Percentiles rank a stretch among this genome's conserved stretches.
phyloP scores from a whole-genome alignment of 805 yeast species.

The Ogataea pignaliae region DNA sequence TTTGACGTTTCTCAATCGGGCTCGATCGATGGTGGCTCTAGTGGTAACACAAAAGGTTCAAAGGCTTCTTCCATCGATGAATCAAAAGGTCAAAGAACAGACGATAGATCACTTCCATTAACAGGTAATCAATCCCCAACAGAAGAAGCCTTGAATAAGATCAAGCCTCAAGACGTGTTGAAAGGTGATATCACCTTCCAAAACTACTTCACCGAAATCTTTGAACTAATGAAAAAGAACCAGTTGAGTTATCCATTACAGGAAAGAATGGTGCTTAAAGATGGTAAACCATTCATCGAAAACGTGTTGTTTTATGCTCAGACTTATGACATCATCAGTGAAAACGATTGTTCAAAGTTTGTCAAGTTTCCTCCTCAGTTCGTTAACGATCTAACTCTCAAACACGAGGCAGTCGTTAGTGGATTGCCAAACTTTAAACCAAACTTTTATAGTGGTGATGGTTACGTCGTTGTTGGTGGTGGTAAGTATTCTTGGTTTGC shows the following conservation, averaged over 20 bases:
- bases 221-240: slow-evolving; percentile 27
- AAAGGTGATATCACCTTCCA: slow-evolving; percentile 32
- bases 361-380: slow-evolving; percentile 29
- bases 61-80: slow-evolving; percentile 19
- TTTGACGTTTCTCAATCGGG: slow-evolving; percentile 18
- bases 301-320: slow-evolving; percentile 27
- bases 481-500: slow-evolving; percentile 74
- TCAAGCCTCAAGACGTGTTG: slow-evolving; percentile 25
- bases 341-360: slow-evolving; percentile 21
- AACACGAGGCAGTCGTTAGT: slow-evolving; percentile 28
- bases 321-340: slow-evolving; percentile 23
- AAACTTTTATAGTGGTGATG: slow-evolving; percentile 28
- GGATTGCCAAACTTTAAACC: slow-evolving; percentile 27
- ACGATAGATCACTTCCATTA: slow-evolving; percentile 27
- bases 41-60: slow-evolving; percentile 24
- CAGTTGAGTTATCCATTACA: slow-evolving; percentile 28
- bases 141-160: slow-evolving; percentile 23
- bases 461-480: slow-evolving; percentile 77
- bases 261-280: slow-evolving; percentile 26
- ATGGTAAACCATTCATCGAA: slow-evolving; percentile 31
- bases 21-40: slow-evolving; percentile 21
- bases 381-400: slow-evolving; percentile 29
- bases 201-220: slow-evolving; percentile 28
- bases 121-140: slow-evolving; percentile 24
- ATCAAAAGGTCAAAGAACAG: slow-evolving; percentile 20